These are phyloP conservation scores for Echinochloa phyllopogon DNA, from an alignment of 176 grass and related monocot species.

Conservation along the genomic window DNA sequence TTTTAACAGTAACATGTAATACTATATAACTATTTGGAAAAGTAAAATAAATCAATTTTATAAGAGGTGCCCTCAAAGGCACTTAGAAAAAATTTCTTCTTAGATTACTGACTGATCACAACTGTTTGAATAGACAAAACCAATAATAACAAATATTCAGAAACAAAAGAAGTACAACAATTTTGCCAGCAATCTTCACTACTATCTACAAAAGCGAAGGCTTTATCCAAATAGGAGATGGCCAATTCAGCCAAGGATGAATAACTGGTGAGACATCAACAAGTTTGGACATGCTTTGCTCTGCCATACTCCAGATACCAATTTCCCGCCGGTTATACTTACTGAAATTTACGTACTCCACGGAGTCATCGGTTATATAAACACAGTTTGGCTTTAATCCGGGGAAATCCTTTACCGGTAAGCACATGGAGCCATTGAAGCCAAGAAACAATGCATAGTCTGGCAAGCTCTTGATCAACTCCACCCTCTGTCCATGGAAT, in stretches of 20 bases:
- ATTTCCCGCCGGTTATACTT: not conserved
- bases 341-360: not conserved
- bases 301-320: not conserved
- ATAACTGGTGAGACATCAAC: not conserved
- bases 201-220: not conserved
- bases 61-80: no score
- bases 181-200: not conserved
- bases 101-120: not conserved
- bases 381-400: not conserved
- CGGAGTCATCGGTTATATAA: not conserved
- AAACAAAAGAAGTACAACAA: not conserved
- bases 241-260: constrained; percentile 11
- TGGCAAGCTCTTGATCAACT: not conserved
- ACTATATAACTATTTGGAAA: no score
- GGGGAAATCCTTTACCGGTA: not conserved
- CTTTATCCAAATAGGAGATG: constrained; percentile 14
- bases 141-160: not conserved
- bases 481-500: not conserved
- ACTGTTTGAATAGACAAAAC: not conserved
- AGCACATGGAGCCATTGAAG: not conserved
- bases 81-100: no score
- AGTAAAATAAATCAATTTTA: no score
- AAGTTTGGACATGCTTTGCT: not conserved
- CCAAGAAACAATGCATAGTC: constrained; percentile 11
- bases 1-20: no score